Evolutionary conservation across 1,284 basidiomycete genomes (phyloP), one percentile per base, ranked within the genome.

Genomic region (Boletus sp.): DNA sequence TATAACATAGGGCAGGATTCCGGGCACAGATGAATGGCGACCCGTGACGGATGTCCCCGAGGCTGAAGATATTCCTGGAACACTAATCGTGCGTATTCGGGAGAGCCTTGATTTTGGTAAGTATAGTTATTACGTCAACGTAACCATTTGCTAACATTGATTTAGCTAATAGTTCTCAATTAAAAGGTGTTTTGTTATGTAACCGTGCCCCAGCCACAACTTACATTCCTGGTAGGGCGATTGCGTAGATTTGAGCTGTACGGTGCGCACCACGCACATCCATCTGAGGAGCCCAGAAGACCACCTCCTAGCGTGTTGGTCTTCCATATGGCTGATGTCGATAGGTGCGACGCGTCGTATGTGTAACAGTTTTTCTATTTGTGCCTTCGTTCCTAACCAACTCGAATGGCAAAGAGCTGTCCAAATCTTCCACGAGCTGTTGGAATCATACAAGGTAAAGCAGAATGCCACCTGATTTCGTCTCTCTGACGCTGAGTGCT

Each of bases 271-370:
- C 82, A 75, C 55, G 81, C 76, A 29, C 94, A 96, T 69, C 93
- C 94, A 0, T 91, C 90, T 2, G 93, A 95, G 52, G 82, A 77
- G 48, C 92, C 93, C 0, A 73, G 81, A 16, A 73, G 93, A 53
- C 80, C 81, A 51, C 78, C 86, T 48, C 87, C 92, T 4, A 81
- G 79, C 29, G 80, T 84, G 0, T 69, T 96, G 25, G 88, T 95
- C 13, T 91, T 95, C 69, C 92, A 96, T 61, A 78, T 94, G 73
- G 83, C 86, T 9, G 94, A 91, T 67, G 84, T 92, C 4, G 90
- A 92, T 52, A 77, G 72, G 17, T 84, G 86, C 52, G 91, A 94
- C 64, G 90, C 91, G 9, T 91, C 88, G 86, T 91, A 61, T 65
- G 86, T 75, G 12, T 47, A 27, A 16, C 8, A 6, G 2, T 10